A percentile compares a stretch with the other conserved stretches of the same genome.
Evolutionary conservation across 805 yeast genomes (phyloP).

Genomic region (Ogataea thermomethanolica): DNA sequence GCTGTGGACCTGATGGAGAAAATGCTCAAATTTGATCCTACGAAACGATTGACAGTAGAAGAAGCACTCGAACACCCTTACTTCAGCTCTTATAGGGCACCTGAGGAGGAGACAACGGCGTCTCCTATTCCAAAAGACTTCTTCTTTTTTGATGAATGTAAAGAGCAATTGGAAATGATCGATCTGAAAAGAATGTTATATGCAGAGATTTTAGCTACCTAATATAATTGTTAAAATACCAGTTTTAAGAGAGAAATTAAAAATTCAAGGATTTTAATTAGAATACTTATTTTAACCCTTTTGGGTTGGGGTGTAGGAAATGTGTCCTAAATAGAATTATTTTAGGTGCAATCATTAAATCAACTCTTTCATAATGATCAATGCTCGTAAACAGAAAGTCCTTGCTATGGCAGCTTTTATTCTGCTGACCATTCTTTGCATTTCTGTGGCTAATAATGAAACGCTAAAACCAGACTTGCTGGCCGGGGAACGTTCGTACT

Average conservation of each 20-base stretch:
- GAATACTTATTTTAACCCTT: background rate
- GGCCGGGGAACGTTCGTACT: conserved; percentile 4
- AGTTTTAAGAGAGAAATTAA: too few species aligned
- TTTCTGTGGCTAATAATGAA: conserved; percentile 25
- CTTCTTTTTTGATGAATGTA: conserved; percentile 51
- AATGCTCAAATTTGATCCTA: conserved; percentile 79
- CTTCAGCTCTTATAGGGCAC: conserved; percentile 62
- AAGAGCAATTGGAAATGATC: conserved; percentile 46
- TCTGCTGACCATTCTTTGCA: conserved; percentile 35
- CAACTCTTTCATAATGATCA: conserved; percentile 6
- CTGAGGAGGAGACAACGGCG: conserved; percentile 64
- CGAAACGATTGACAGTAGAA: conserved; percentile 73
- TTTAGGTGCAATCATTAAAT: background rate
- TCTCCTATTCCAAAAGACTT: conserved; percentile 52
- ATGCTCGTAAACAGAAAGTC: conserved; percentile 37
- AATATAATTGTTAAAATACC: background rate
- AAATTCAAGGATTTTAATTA: background rate
- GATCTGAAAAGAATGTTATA: conserved; percentile 52
- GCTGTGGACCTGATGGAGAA: conserved; percentile 63
- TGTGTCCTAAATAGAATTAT: conserved; percentile 6
- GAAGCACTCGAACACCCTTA: conserved; percentile 84
- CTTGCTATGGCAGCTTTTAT: conserved; percentile 41
- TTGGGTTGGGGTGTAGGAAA: conserved; percentile 2
- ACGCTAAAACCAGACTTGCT: conserved; percentile 15
- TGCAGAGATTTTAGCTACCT: conserved; percentile 44